Conservation (phyloP, 768 basidiomycete species). For the Vararia minispora region DNA sequence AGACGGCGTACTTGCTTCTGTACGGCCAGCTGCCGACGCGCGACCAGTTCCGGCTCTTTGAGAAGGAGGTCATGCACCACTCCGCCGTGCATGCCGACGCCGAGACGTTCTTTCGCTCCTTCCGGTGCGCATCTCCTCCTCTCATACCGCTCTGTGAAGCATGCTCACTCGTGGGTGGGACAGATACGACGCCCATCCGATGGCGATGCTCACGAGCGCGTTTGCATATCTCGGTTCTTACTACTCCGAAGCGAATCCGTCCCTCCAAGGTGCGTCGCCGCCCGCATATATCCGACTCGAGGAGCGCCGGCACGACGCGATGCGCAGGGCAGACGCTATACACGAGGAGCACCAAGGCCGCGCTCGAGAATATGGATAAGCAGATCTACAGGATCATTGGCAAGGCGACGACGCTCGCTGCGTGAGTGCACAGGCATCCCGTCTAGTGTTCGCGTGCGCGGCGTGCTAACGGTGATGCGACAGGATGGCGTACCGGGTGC, state of each 20-base stretch:
- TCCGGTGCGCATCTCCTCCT: conserved; percentile 21
- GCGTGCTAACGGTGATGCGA: not conserved
- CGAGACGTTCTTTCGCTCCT: conserved; percentile 30
- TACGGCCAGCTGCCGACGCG: conserved; percentile 72
- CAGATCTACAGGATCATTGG: conserved; percentile 85
- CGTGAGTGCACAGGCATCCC: conserved; percentile 33
- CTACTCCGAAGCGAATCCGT: conserved; percentile 83
- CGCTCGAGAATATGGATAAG: conserved; percentile 79
- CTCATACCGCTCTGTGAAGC: not conserved
- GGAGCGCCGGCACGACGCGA: too few relatives aligned
- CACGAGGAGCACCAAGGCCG: conserved; percentile 53
- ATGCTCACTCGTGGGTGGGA: not conserved
- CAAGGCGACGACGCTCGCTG: conserved; percentile 81
- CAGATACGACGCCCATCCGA: conserved; percentile 87
- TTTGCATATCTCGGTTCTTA: conserved; percentile 85
- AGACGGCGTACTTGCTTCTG: conserved; percentile 78
- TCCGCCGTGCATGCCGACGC: conserved; percentile 32
- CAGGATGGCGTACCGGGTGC: conserved; percentile 88
- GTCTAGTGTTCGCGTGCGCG: too few relatives aligned
- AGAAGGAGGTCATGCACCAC: conserved; percentile 73
- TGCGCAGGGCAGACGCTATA: conserved; percentile 62
- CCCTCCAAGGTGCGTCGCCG: conserved; percentile 52
- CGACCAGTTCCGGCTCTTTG: conserved; percentile 49
- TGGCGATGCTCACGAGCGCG: conserved; percentile 81
- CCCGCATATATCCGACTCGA: not conserved